Evolutionary conservation across 805 yeast genomes (phyloP), one percentile per base, ranked within the genome.

Genomic region (Cyberlindnera samutprakarnensis): DNA sequence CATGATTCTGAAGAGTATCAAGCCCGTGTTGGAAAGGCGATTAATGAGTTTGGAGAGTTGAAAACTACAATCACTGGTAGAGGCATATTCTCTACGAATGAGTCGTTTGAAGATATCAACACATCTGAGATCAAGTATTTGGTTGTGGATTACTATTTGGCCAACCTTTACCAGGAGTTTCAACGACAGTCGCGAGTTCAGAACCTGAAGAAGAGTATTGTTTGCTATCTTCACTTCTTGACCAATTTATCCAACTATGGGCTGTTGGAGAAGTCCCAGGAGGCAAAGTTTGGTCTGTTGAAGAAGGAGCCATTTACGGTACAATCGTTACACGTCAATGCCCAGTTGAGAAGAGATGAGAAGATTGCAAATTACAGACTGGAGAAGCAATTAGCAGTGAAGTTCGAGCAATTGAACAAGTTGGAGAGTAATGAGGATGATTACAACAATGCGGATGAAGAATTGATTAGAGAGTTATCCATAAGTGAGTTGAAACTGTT

Each of bases 71-170:
- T 78, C 1, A 57, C 63, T 10, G 56, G 59, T n/a, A 54, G 76
- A 13, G 64, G 75, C 3, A 52, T 86, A 16, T 86, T 83, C 57
- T 80, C 90, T 44, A 56, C 59, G 10, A 85, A 85, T 52, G 96
- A 87, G 51, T 48, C 66, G 1, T 36, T 82, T 3, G 82, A 75
- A 1, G 96, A 87, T 44, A 47, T 87, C 9, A 62, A 70, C 24
- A 79, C 94, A 1, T 51, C 59, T 5, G 75, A 82, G 27, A 51
- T 87, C 14, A 74, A 72, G 35, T 82, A 70, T 42, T 50, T 84
- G 14, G 59, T 71, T 5, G 48, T 80, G 2, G 76, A 77, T 38
- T 86, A 65, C 50, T 69, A 75, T 43, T 46, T 81, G 23, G 94
- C 75, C 7, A 46, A 41, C 23, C 38, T 39, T 2, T 48, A 39